phyloP scores from a whole-genome alignment of 768 basidiomycete genomes.

The Lyophyllum decastes region DNA sequence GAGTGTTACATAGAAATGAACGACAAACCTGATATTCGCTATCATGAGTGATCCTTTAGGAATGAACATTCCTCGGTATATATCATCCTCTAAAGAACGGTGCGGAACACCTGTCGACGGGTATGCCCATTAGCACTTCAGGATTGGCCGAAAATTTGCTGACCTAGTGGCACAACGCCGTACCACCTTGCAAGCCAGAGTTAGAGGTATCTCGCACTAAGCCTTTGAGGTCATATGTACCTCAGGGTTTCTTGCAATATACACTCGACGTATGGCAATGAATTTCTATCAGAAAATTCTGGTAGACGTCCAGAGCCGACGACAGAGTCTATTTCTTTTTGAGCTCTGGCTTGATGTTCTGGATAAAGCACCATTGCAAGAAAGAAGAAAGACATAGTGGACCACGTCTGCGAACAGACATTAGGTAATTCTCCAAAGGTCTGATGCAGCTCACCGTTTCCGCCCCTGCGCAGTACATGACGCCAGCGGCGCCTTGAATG shows the following conservation, averaged over 20 bases:
- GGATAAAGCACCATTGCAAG: constrained; percentile 41
- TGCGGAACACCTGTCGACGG: constrained; percentile 15
- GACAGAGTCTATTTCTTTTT: constrained; percentile 41
- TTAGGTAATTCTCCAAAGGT: not conserved
- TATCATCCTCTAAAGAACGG: constrained; percentile 30
- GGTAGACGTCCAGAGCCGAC: constrained; percentile 38
- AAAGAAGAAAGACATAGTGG: constrained; percentile 32
- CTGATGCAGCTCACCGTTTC: constrained; percentile 29
- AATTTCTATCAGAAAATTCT: constrained; percentile 25
- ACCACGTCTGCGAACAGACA: constrained; percentile 26
- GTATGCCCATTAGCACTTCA: not conserved
- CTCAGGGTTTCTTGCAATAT: constrained; percentile 30
- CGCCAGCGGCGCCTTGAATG: constrained; percentile 20
- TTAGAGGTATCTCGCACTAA: not conserved
- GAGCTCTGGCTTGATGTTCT: constrained; percentile 34
- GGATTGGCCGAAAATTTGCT: not conserved
- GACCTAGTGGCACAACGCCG: constrained; percentile 19
- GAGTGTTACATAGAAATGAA: too few relatives aligned
- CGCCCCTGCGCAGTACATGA: constrained; percentile 30
- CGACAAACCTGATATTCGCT: constrained; percentile 12
- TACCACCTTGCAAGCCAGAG: constrained; percentile 14
- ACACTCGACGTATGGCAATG: constrained; percentile 38
- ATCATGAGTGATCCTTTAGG: constrained; percentile 13
- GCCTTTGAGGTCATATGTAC: not conserved
- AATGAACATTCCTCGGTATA: constrained; percentile 29